These are phyloP conservation scores for Verticillium nonalfalfae DNA, from an alignment of 2,329 filamentous ascomycete genomes.

Conservation along the genomic window DNA sequence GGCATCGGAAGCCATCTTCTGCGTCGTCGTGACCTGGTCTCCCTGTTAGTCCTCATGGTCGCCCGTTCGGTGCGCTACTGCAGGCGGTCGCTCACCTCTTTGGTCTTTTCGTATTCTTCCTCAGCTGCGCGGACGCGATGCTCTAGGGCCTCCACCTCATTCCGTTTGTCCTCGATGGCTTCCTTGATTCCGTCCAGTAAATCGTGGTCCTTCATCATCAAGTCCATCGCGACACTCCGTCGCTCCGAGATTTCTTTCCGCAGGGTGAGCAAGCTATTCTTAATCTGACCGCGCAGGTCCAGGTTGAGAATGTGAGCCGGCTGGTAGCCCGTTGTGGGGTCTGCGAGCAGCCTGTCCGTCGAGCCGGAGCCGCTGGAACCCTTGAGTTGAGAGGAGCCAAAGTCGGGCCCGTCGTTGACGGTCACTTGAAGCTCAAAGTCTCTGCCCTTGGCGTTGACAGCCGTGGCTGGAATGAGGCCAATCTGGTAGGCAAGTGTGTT, in stretches of 20 bases:
- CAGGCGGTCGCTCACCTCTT: constrained; percentile 49
- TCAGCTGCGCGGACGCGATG: constrained; percentile 84
- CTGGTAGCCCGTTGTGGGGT: constrained; percentile 80
- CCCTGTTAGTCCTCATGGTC: not conserved
- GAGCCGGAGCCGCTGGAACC: constrained; percentile 30
- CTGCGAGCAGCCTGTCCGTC: constrained; percentile 71
- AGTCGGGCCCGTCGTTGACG: constrained; percentile 73
- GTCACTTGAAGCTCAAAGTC: constrained; percentile 81
- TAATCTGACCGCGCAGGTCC: constrained; percentile 78
- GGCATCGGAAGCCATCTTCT: constrained; percentile 82
- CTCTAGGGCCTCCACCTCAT: constrained; percentile 85
- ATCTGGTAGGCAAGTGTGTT: constrained; percentile 94
- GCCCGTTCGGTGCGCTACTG: not conserved
- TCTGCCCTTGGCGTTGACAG: constrained; percentile 75
- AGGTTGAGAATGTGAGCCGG: constrained; percentile 83
- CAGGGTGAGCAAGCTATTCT: constrained; percentile 68
- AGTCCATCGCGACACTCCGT: constrained; percentile 73
- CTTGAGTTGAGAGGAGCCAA: constrained; percentile 51
- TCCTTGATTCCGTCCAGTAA: constrained; percentile 92
- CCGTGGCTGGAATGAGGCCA: constrained; percentile 78
- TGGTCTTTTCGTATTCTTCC: constrained; percentile 90
- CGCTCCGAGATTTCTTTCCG: constrained; percentile 91
- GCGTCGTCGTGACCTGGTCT: constrained; percentile 60
- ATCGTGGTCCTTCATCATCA: constrained; percentile 92
- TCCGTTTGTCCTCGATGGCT: constrained; percentile 90